These are phyloP conservation scores for Globisporangium solare DNA, from an alignment of 352 stramenopile species.

Conservation along the genomic window DNA sequence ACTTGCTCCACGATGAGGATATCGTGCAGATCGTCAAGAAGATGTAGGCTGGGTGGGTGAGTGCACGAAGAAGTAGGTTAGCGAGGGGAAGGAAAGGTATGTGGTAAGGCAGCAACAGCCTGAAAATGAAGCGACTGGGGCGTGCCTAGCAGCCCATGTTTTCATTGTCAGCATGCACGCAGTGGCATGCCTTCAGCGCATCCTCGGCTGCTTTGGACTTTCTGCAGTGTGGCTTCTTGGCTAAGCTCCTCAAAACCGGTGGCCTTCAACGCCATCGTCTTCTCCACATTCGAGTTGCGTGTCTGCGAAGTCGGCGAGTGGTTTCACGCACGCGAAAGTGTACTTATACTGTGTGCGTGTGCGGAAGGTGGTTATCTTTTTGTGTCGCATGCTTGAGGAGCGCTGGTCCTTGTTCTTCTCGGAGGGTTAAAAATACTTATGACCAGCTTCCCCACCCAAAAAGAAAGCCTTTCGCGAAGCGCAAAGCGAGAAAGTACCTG, in stretches of 20 bases:
- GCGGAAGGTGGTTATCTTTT: too few relatives aligned
- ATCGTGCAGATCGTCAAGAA: conserved; percentile 99
- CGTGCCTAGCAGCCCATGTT: too few relatives aligned
- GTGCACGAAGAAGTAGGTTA: neutral
- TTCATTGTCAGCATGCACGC: too few relatives aligned
- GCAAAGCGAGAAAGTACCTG: neutral
- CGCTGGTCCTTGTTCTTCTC: neutral
- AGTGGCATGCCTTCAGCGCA: too few relatives aligned
- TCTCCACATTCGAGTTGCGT: neutral
- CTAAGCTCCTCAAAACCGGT: neutral
- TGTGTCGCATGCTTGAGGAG: too few relatives aligned
- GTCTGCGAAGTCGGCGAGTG: neutral
- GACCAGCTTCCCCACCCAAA: neutral
- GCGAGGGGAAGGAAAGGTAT: neutral
- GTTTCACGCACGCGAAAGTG: neutral
- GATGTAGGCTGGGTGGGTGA: conserved; percentile 38
- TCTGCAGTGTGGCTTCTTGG: too few relatives aligned
- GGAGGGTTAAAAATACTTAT: neutral
- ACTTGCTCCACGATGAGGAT: conserved; percentile 97
- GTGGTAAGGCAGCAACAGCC: neutral
- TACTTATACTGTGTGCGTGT: neutral
- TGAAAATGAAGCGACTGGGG: too few relatives aligned
- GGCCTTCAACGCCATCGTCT: neutral
- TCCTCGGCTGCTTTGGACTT: too few relatives aligned
- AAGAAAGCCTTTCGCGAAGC: neutral